Conservation (phyloP, 345 rosid genomes). For the Brassica nigra region DNA sequence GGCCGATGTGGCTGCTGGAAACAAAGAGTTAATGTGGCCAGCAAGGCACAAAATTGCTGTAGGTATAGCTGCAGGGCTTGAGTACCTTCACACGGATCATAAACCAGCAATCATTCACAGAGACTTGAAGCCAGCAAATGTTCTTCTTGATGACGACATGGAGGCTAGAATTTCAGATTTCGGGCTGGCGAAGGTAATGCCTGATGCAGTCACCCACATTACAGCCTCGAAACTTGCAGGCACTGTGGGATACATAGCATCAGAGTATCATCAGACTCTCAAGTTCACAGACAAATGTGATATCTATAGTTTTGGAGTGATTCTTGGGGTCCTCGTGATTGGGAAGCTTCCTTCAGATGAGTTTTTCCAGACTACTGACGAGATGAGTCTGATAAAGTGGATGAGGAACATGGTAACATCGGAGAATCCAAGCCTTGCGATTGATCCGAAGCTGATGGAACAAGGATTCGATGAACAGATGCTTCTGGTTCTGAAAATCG, state of each 20-base stretch:
- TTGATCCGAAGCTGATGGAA: conserved; percentile 59
- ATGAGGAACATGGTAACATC: conserved; percentile 71
- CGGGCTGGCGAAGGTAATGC: conserved; percentile 84
- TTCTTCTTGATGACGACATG: conserved; percentile 88
- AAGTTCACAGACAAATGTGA: conserved; percentile 95
- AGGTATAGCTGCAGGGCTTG: conserved; percentile 86
- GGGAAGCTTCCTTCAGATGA: conserved; percentile 89
- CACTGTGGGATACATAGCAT: conserved; percentile 88
- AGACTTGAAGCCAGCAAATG: conserved; percentile 87
- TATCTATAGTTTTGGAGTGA: conserved; percentile 80
- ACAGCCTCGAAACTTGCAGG: conserved; percentile 72
- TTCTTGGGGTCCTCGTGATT: conserved; percentile 70
- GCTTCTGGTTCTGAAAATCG: conserved; percentile 75
- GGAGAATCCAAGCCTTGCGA: conserved; percentile 62
- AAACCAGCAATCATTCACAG: conserved; percentile 75
- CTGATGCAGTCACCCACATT: conserved; percentile 68
- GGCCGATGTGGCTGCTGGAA: conserved; percentile 49
- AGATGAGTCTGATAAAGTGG: conserved; percentile 79
- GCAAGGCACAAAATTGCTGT: conserved; percentile 69
- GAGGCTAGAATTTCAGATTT: conserved; percentile 92
- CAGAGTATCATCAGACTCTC: conserved; percentile 82
- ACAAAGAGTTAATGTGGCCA: conserved; percentile 63
- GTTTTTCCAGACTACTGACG: conserved; percentile 71
- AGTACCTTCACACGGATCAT: conserved; percentile 76
- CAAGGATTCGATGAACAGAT: conserved; percentile 78